Evolutionary conservation across 768 basidiomycete genomes (phyloP), one percentile per base, ranked within the genome.

Genomic region (Mycena vitilis): DNA sequence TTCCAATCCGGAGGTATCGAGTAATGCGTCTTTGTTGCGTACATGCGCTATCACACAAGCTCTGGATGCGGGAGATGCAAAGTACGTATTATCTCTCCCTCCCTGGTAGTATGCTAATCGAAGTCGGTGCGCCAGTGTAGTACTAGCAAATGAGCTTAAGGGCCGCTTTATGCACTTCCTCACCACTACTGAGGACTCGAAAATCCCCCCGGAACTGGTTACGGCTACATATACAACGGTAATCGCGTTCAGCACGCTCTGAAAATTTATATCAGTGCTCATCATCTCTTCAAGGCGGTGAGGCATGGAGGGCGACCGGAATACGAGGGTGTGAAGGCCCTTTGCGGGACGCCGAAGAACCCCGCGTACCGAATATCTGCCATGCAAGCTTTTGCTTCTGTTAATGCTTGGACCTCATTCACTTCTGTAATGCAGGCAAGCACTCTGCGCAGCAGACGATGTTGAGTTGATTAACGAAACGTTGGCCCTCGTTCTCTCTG

Each of bases 91-190:
- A 54, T 65, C 66, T 57, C 25, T 58, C 51, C 57, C 64, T 56
- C 30, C 37, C 3, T 53, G 47, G 25, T 47, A 25, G 25, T 47
- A 25, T 48, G 51, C 53, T 44, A 38, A 44, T 59, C 34, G 40
- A 56, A 47, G 30, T 38, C 20, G 49, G 20, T 15, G 18, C 40
- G 22, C n/a, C 69, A 91, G 88, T 38, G 86, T 88, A 10, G n/a
- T n/a, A n/a, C n/a, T n/a, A n/a, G 73, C 92, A 37, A 78, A 82
- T 37, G 87, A 89, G 71, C 81, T 92, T 48, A 78, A 80, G 71
- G 44, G 52, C 52, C 62, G 58, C 57, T 64, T 69, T 60, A 58
- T 58, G 16, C 34, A 60, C 63, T 64, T 60, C 47, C 52, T 69
- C 4, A 47, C 68, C 25, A 60, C 57, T 4, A 18, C 11, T 15